Evolutionary conservation across 2,329 filamentous ascomycete species (phyloP).

Genomic region (Cercospora sp.): DNA sequence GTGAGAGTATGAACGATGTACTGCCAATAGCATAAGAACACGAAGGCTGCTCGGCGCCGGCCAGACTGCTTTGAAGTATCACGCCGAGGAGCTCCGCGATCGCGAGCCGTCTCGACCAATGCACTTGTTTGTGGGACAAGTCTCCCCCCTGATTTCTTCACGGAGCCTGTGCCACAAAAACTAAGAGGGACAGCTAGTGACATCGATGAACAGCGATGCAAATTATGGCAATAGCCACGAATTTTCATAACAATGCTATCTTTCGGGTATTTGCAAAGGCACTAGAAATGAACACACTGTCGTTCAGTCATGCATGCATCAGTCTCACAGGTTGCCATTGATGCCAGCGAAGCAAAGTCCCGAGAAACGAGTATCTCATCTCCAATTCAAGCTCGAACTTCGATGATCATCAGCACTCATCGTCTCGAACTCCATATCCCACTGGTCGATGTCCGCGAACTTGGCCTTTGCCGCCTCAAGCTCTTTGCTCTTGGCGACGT

Average conservation of each 20-base stretch:
- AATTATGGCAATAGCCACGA: background rate
- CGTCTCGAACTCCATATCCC: slow-evolving; percentile 54
- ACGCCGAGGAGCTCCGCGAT: background rate
- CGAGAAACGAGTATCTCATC: slow-evolving; percentile 21
- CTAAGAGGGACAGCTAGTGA: background rate
- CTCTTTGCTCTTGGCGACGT: slow-evolving; percentile 38
- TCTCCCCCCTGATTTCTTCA: background rate
- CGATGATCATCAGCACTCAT: slow-evolving; percentile 46
- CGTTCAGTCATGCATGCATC: background rate
- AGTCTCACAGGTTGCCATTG: background rate
- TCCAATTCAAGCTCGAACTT: slow-evolving; percentile 38
- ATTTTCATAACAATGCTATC: background rate
- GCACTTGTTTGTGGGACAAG: background rate
- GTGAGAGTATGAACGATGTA: background rate
- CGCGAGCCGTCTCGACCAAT: background rate
- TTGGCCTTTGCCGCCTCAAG: slow-evolving; percentile 48
- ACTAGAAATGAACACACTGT: background rate
- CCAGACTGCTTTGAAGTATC: background rate
- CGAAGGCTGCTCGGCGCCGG: background rate
- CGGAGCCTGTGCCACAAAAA: background rate
- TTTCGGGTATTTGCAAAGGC: background rate
- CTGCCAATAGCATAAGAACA: slow-evolving; percentile 1
- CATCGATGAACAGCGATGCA: background rate
- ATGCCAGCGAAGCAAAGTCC: background rate
- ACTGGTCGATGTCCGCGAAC: slow-evolving; percentile 52